A percentile compares a stretch with the other conserved stretches of the same genome.
Conservation (phyloP, 352 stramenopile species). For the Phytophthora foliorum region DNA sequence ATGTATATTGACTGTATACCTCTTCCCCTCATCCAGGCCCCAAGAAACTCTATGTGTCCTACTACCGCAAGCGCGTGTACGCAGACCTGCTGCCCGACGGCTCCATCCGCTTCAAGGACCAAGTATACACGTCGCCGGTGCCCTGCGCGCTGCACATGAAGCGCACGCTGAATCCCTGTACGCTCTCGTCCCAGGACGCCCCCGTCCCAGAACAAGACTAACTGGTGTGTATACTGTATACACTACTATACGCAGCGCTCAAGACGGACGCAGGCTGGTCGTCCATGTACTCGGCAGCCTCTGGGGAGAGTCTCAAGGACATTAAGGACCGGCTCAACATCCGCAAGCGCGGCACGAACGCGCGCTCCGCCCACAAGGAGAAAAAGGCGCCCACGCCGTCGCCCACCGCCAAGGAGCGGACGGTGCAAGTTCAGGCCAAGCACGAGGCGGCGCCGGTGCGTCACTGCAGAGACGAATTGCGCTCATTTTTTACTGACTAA, state of each 20-base stretch:
- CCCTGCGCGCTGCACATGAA: constrained; percentile 85
- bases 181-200: constrained; percentile 9
- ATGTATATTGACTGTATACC: constrained; percentile 1
- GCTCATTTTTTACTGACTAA: constrained; percentile 3
- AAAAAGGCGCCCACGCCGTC: constrained; percentile 49
- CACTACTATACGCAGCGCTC: constrained; percentile 41
- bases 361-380: constrained; percentile 64
- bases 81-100: constrained; percentile 78
- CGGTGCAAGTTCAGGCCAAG: constrained; percentile 24
- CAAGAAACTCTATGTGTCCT: constrained; percentile 86
- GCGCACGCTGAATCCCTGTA: constrained; percentile 81
- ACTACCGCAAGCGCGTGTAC: constrained; percentile 85
- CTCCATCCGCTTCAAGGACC: constrained; percentile 82
- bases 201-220: constrained; percentile 18
- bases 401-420: constrained; percentile 34
- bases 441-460: constrained; percentile 35
- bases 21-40: constrained; percentile 30
- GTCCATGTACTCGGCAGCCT: constrained; percentile 76
- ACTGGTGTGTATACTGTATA: constrained; percentile 1
- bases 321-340: constrained; percentile 84
- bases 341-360: constrained; percentile 71
- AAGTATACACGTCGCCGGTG: constrained; percentile 79
- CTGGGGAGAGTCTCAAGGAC: constrained; percentile 81
- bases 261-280: constrained; percentile 86
- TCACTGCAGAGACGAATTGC: background rate